Conservation (phyloP, 2,329 filamentous ascomycete species). For the Diaporthe sp. region DNA sequence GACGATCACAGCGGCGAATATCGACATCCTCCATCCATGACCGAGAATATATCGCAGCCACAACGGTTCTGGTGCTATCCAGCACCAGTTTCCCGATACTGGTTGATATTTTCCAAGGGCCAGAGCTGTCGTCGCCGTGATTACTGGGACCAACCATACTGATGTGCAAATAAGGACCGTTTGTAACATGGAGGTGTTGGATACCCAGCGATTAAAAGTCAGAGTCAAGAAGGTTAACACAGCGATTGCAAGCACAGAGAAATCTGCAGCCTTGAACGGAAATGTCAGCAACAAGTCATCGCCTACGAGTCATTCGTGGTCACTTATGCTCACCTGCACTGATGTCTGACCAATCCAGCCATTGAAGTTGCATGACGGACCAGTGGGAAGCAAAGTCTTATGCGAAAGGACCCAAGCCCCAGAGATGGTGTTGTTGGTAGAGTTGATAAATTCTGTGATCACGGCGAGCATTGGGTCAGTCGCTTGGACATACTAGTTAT, state of each 20-base stretch:
- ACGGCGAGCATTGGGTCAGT: background rate
- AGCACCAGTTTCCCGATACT: conserved; percentile 40
- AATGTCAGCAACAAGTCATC: background rate
- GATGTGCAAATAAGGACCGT: conserved; percentile 15
- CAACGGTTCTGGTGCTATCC: conserved; percentile 33
- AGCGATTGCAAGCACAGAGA: conserved; percentile 39
- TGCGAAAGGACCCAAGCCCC: conserved; percentile 25
- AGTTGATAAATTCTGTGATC: conserved; percentile 38
- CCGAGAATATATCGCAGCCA: conserved; percentile 38
- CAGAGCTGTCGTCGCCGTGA: conserved; percentile 34
- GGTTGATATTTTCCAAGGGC: conserved; percentile 32
- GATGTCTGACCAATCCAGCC: conserved; percentile 19
- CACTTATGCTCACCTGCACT: conserved; percentile 3
- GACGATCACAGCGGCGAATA: background rate
- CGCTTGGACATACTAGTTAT: background rate
- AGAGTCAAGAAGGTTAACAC: conserved; percentile 38
- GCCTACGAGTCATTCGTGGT: background rate
- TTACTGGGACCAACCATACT: conserved; percentile 27
- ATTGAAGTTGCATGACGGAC: conserved; percentile 22
- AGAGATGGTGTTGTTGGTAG: conserved; percentile 38
- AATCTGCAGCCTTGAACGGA: conserved; percentile 37
- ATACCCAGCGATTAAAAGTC: conserved; percentile 26
- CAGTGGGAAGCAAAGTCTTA: conserved; percentile 1
- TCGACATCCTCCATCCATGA: conserved; percentile 37
- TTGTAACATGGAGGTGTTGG: conserved; percentile 13